Evolutionary conservation across 371 early-diverging fungal genomes (phyloP), one percentile per base, ranked within the genome.

Genomic region (Apophysomyces ossiformis): DNA sequence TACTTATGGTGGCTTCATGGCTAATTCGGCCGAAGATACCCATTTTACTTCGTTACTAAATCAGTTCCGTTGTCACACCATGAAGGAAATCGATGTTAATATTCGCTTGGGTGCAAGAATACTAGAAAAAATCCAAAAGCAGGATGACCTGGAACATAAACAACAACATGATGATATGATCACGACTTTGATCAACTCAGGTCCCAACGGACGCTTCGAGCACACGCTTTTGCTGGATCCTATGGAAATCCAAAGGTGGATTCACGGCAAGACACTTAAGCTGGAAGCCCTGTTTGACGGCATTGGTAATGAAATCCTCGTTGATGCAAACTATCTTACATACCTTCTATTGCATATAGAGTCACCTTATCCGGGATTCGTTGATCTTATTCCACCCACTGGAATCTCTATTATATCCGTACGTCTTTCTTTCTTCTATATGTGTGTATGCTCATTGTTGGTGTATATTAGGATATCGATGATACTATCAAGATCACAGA

Each of bases 401-500:
- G 87, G 87, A 1, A 75, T 85, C 7, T 87, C 87, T 0, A 62
- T 87, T 12, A 87, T 87, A 43, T 85, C 87, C 38, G 75, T 75
- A 71, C 64, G 62, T 38, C n/a, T 21, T 50, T 50, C 4, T 50
- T 4, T 8, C 46, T 45, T 45, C 16, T 45, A n/a, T 45, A n/a
- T n/a, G 46, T 45, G 46, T n/a, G n/a, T 12, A 12, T 45, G 16
- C 13, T 45, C 13, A 45, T 21, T 21, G 21, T 5, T 41, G 5
- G 41, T 41, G 41, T n/a, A 5, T 44, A 18, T 16, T 41, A 68
- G 66, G 88, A 88, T 60, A 88, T 88, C 45, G 88, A 88, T 61
- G 88, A 88, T 62, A 88, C 88, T 35, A 88, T 88, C 70, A 88
- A 88, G 68, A 73, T 84, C 26, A 88, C 88, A 12, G 79, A 82